Evolutionary conservation across 192 early-diverging fungal species (phyloP), one percentile per base, ranked within the genome.

Genomic region (Gamsiella multidivaricata): DNA sequence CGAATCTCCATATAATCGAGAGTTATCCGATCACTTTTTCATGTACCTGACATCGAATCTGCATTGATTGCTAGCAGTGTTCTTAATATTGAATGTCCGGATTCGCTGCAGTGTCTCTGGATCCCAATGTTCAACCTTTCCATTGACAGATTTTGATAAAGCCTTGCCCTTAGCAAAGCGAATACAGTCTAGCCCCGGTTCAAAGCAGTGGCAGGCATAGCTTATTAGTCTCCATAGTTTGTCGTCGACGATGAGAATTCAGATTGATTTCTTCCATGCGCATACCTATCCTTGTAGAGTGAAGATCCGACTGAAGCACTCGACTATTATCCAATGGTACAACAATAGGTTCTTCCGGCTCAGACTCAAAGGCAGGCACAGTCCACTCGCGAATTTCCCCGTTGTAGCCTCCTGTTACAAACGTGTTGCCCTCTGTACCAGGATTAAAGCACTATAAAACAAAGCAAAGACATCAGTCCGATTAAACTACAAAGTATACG

Each of bases 61-160:
- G n/a, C 70, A 82, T 33, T 79, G 73, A 37, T 79, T 82, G 34
- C 66, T 73, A 15, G 70, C 61, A 17, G 65, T 72, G 60, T 82
- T 79, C 46, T 79, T 79, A 34, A 82, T 79, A 51, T 18, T 59
- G 49, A 88, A 83, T 34, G 81, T 54, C 18, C 84, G 82, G 26
- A 88, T 81, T 1, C 82, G 34, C 32, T 81, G n/a, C 5, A 80
- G 54, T 14, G 86, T 69, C 8, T 82, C 72, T 28, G 89, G 65
- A 70, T 94, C 85, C 91, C 92, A 92, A 65, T 92, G 87, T 54
- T 92, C 92, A 28, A 95, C 86, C 29, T 89, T 85, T 17, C 93
- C 93, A 69, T 92, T 86, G 28, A 85, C 83, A 47, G 89, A 92
- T 61, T 94, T 94, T 41, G 88, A 86, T 2, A 95, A 54, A 4